phyloP scores from a whole-genome alignment of 1,284 basidiomycete species.

The Pascua guehoae region DNA sequence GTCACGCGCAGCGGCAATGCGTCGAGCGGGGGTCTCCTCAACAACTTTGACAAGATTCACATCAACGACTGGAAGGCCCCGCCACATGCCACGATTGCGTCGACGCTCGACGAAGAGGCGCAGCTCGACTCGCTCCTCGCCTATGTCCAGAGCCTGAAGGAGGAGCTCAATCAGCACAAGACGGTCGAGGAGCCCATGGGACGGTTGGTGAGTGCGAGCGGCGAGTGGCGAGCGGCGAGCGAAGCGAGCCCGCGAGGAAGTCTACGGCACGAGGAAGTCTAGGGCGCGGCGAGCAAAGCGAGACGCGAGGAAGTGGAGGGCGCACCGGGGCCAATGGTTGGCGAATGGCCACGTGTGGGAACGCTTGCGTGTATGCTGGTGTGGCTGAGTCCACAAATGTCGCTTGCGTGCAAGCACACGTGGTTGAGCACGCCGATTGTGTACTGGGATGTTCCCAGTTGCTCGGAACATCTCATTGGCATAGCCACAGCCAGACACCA shows the following conservation, averaged over 20 bases:
- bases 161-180: constrained; percentile 78
- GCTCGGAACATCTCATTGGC: no score
- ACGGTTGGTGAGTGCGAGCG: constrained; percentile 59
- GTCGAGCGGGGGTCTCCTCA: constrained; percentile 40
- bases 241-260: no score
- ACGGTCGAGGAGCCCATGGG: constrained; percentile 78
- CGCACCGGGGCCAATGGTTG: background rate
- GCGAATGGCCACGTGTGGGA: background rate
- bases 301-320: no score
- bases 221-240: background rate
- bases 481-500: no score
- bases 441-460: no score
- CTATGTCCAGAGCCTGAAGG: constrained; percentile 71
- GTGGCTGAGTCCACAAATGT: no score
- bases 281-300: no score
- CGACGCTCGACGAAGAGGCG: constrained; percentile 82
- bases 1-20: constrained; percentile 41
- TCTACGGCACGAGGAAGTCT: no score
- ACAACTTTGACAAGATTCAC: constrained; percentile 61
- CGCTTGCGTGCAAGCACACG: no score
- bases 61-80: constrained; percentile 95
- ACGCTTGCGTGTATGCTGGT: no score
- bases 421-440: no score
- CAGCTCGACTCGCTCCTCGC: constrained; percentile 81
- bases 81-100: constrained; percentile 72